A percentile compares a stretch with the other conserved stretches of the same genome.
phyloP scores from a whole-genome alignment of 441 rosid species.

The Erysimum cheiri region DNA sequence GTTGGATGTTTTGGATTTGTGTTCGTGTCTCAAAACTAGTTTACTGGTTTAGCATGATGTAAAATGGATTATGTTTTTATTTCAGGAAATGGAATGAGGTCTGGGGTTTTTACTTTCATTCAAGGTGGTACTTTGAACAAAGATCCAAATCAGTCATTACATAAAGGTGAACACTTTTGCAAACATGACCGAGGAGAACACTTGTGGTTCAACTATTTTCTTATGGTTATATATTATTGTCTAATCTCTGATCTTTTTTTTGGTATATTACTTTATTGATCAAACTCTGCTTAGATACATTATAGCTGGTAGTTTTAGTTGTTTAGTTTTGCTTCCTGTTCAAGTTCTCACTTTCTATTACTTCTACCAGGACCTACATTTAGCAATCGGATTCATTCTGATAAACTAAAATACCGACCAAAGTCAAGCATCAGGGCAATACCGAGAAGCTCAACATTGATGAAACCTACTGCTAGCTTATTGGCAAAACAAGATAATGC shows the following conservation, averaged over 20 bases:
- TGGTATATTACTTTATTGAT: conserved; percentile 15
- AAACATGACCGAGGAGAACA: neutral
- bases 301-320: neutral
- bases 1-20: conserved; percentile 18
- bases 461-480: conserved; percentile 93
- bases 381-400: conserved; percentile 43
- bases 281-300: neutral
- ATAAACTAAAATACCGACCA: conserved; percentile 50
- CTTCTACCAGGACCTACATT: conserved; percentile 52
- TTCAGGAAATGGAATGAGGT: conserved; percentile 41
- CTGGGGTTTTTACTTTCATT: conserved; percentile 16
- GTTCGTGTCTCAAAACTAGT: conserved; percentile 6
- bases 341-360: conserved; percentile 5
- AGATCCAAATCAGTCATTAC: conserved; percentile 25
- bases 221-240: neutral
- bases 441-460: conserved; percentile 82
- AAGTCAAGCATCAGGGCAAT: conserved; percentile 39
- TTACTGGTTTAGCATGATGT: conserved; percentile 12
- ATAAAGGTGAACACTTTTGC: conserved; percentile 32
- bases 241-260: neutral
- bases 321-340: neutral
- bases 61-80: neutral
- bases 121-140: conserved; percentile 37
- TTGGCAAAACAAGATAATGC: conserved; percentile 82
- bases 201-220: conserved; percentile 9